Evolutionary conservation across 2,329 filamentous ascomycete genomes (phyloP), one percentile per base, ranked within the genome.

Genomic region (Juglanconis oblonga): DNA sequence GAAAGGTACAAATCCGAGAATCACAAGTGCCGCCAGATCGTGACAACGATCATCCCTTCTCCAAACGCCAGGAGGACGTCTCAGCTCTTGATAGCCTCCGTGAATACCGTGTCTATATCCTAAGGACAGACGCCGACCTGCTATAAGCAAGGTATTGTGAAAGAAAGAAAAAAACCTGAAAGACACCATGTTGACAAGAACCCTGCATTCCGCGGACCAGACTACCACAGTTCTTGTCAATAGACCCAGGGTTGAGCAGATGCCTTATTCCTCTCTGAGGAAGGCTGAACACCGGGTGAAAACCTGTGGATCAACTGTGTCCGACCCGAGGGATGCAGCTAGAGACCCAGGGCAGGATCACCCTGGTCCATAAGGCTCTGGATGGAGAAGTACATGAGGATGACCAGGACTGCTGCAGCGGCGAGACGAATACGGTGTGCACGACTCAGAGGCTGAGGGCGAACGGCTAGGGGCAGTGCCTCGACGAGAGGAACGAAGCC

Each of bases 81-180:
- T 83, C 81, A 84, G 81, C 81, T 77, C 81, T 84, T 84, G 81
- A 83, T 78, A 67, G 74, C 77, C 78, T 74, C 74, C 72, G 66
- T 55, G 53, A 47, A 36, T 58, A 56, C 42, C 64, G 67, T 65
- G 52, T 71, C 64, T 71, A 68, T 69, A 70, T 69, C 66, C 67
- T 69, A 62, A 56, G 59, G 63, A 47, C 14, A 55, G 42, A 52
- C 45, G 47, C 51, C 53, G 36, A 59, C 60, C 44, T 38, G 42
- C 42, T 29, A 44, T 35, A 59, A 44, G 49, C 54, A 48, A 62
- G 42, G 31, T 31, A 52, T 38, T 3, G 11, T 40, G 54, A 61
- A 65, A 57, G 40, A 58, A 57, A 57, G 31, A 51, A 57, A 44
- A 52, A 29, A 52, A 36, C 10, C 32, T 35, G 11, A 50, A 62